Evolutionary conservation across 352 stramenopile species (phyloP), one percentile per base, ranked within the genome.

Genomic region (Phytophthora melonis): DNA sequence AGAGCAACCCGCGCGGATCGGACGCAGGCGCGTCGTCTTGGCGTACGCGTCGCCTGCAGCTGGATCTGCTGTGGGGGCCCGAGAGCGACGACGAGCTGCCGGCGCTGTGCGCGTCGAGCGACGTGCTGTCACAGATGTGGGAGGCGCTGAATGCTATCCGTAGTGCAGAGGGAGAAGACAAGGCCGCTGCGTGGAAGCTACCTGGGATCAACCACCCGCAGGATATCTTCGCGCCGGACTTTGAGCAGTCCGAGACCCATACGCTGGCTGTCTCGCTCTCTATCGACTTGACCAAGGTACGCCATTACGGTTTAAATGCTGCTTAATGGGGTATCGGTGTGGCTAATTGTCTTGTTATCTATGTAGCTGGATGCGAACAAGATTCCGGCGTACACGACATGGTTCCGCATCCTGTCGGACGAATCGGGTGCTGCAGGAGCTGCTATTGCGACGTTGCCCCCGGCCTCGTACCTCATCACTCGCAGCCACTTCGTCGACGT

Each of bases 321-420:
- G 32, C 30, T 19, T 64, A 25, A 11, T n/a, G 56, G 39, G 3
- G 8, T 36, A 34, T 57, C 21, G 36, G n/a, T 41, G 16, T 30
- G 36, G 41, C 47, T 58, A 25, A 67, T 25, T 11, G 21, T 69
- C n/a, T 61, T 18, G 47, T 36, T 52, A 10, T 23, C 2, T 13
- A 8, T 61, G 10, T 36, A 92, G 87, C 75, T 94, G 10, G 80
- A 94, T 43, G 13, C 67, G 18, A 63, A 58, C 27, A 93, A 90
- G 55, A 86, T 94, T n/a, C 89, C 87, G 3, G 55, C 77, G n/a
- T 96, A 96, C 64, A 77, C 77, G 34, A 66, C 83, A 16, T 71
- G 91, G 25, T 93, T 92, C 61, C 87, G 89, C 18, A 85, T 96
- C 34, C 71, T 96, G 7, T 84, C 78, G 21, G 88, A 93, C 49